Conservation (phyloP, 108 stramenopile species). For the Cyclotella atomus region DNA sequence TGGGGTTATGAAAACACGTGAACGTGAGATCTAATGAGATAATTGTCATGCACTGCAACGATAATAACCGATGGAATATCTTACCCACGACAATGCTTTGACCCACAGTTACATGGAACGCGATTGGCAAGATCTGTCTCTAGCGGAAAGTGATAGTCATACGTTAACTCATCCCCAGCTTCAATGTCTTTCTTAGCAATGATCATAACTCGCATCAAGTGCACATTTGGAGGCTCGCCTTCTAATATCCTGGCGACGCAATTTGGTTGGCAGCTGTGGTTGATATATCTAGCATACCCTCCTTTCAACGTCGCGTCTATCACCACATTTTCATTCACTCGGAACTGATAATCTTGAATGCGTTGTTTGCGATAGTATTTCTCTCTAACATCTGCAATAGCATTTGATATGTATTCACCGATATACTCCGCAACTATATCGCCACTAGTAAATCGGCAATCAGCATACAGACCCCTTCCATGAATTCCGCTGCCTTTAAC, state of each 20-base stretch:
- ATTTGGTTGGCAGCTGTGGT: constrained; percentile 97
- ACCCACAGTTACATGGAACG: constrained; percentile 82
- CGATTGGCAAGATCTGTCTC: constrained; percentile 71
- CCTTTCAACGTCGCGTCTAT: constrained; percentile 96
- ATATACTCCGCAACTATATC: constrained; percentile 96
- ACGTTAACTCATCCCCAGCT: constrained; percentile 93
- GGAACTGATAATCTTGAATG: constrained; percentile 95
- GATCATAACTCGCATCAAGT: constrained; percentile 88
- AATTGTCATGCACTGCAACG: not conserved
- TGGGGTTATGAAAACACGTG: not conserved
- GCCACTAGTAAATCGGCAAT: constrained; percentile 71
- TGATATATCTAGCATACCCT: constrained; percentile 92
- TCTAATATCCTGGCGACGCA: constrained; percentile 88
- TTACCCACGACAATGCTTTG: constrained; percentile 60
- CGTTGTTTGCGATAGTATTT: constrained; percentile 82
- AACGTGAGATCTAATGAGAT: not conserved
- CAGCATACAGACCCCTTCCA: constrained; percentile 86
- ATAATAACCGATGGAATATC: no score
- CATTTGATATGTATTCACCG: constrained; percentile 89
- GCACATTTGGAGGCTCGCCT: constrained; percentile 55
- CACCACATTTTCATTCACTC: constrained; percentile 82
- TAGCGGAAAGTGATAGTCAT: constrained; percentile 96
- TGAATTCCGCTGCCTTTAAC: constrained; percentile 77
- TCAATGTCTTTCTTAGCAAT: constrained; percentile 86
- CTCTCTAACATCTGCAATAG: constrained; percentile 88